Evolutionary conservation across 305 asterid species (phyloP).

Genomic region (Fraxinus baroniana): DNA sequence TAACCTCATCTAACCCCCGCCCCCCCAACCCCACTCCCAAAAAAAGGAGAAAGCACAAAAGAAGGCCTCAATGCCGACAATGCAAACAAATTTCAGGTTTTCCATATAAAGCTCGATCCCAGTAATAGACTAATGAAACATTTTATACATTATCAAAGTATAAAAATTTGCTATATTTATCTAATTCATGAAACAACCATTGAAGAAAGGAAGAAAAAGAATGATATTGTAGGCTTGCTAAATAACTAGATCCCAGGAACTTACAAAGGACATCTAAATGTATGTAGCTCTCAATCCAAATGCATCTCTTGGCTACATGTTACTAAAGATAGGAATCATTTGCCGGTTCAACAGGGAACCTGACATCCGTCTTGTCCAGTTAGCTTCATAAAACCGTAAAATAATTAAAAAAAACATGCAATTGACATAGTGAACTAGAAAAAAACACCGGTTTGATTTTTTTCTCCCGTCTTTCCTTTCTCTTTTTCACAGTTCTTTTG

Average conservation of each 20-base stretch:
- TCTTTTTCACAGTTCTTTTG: background rate
- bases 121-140: constrained; percentile 1
- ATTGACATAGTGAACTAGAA: background rate
- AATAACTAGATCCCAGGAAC: constrained; percentile 1
- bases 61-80: background rate
- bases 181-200: background rate
- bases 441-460: background rate
- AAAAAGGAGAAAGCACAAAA: background rate
- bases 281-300: background rate
- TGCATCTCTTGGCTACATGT: background rate
- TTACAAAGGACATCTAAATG: background rate
- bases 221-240: background rate
- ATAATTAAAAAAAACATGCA: background rate
- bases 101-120: background rate
- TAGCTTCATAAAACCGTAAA: background rate
- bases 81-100: constrained; percentile 2
- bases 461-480: background rate
- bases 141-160: background rate
- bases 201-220: background rate
- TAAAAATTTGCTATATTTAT: background rate
- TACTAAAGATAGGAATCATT: background rate
- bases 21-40: background rate
- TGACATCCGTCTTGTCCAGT: background rate
- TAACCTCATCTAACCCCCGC: background rate
- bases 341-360: background rate